Evolutionary conservation across 192 early-diverging fungal genomes (phyloP).

Genomic region (Coemansia sp.): DNA sequence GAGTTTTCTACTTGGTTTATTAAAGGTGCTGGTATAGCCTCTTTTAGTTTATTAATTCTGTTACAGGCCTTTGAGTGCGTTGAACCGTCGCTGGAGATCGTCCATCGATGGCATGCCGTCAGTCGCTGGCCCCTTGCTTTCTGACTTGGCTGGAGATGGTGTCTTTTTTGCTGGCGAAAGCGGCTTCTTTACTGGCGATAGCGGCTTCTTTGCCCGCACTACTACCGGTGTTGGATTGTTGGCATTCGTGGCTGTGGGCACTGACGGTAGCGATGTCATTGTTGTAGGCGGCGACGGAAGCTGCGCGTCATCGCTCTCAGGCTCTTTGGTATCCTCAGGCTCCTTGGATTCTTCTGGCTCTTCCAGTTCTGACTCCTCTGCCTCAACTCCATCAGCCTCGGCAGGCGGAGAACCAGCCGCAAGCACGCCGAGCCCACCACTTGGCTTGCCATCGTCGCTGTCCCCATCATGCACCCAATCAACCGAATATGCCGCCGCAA

Average conservation of each 20-base stretch:
- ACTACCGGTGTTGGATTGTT: constrained; percentile 7
- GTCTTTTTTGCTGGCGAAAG: not conserved
- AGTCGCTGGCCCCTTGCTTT: constrained; percentile 12
- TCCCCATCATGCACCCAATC: constrained; percentile 60
- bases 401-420: not conserved
- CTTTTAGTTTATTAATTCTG: constrained; percentile 26
- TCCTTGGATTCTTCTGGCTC: not conserved
- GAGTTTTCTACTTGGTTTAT: not conserved
- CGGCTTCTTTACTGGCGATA: constrained; percentile 8
- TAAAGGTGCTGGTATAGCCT: constrained; percentile 23
- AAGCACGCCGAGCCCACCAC: constrained; percentile 17
- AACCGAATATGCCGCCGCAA: constrained; percentile 79
- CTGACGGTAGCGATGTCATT: not conserved
- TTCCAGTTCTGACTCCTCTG: not conserved
- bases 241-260: not conserved
- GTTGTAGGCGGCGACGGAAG: constrained; percentile 7
- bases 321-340: not conserved
- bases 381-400: not conserved
- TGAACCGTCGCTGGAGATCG: constrained; percentile 71
- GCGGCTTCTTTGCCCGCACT: constrained; percentile 1
- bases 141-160: constrained; percentile 2
- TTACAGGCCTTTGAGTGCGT: constrained; percentile 65
- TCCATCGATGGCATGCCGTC: constrained; percentile 67
- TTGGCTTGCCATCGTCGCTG: constrained; percentile 34
- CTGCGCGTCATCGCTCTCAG: constrained; percentile 2